Base-by-base conservation (phyloP, 2,329 filamentous ascomycete species). In the Trichophyton schoenleinii region DNA sequence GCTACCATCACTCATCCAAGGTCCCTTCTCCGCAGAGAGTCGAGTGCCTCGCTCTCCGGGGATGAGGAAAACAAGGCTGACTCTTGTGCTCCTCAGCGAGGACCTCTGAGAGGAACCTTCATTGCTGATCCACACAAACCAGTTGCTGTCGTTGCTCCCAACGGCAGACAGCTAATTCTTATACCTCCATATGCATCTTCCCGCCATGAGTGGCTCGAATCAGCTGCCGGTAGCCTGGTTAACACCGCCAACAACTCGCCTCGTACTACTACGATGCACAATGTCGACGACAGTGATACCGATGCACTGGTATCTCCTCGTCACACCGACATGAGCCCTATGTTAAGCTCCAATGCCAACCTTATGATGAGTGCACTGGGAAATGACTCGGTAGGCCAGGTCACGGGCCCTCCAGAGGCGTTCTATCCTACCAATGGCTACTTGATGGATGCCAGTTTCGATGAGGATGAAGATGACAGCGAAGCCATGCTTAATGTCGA, bases 301-400 rank as follows among this genome's bases (percentile, higher is more conserved):
- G 77, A 77, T 65, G 73, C 72, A 11, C 66, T 76, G 28, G 67
- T 69, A 7, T 76, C 74, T 0, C 74, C 74, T 1, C 72, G 70
- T 9, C 61, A 64, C 7, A 71, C 73, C 57, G 28, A 55, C 22
- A 55, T 55, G 57, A 75, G 74, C 59, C 83, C 86, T 15, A 83
- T 88, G 68, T 75, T 87, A 63, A 83, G 80, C 70, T 85, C 87
- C 63, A 83, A 84, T 18, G 84, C 85, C 61, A 87, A 89, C 63
- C 80, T 91, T 65, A 91, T 91, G 87, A 84, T 91, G 75, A 86
- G 86, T 57, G 86, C 85, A 67, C 85, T 90, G 75, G 75, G 76
- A 22, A 79, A 77, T 60, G 75, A 79, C 49, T 72, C 75, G 60
- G 76, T 74, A 65, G 83, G 82, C 3, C 84, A 88, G 68, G 80